Evolutionary conservation across 169 alveolate species (phyloP).

Genomic region (Cryptosporidium ubiquitum): DNA sequence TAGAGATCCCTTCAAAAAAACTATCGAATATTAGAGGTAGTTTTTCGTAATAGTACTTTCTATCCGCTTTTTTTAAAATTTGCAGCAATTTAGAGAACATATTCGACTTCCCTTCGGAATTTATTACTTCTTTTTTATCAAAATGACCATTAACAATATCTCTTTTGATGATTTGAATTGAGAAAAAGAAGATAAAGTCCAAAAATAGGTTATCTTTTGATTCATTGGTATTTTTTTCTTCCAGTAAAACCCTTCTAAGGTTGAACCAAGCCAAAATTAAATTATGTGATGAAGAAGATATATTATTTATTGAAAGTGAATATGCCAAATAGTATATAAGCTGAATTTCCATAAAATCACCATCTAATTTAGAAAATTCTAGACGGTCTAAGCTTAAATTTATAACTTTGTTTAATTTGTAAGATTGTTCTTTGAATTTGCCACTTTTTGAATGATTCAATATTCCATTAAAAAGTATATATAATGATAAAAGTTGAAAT

Average conservation of each 20-base stretch:
- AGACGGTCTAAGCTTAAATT: not conserved
- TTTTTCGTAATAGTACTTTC: conserved; percentile 15
- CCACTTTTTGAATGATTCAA: not conserved
- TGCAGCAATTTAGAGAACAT: conserved; percentile 1
- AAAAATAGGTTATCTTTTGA: not conserved
- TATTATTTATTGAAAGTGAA: conserved; percentile 20
- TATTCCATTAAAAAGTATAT: conserved; percentile 25
- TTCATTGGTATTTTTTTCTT: not conserved
- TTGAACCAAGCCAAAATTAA: conserved; percentile 51
- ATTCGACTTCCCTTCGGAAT: not conserved
- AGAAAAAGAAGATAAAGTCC: conserved; percentile 21
- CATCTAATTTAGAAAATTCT: not conserved
- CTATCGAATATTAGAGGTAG: not conserved
- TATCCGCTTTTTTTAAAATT: conserved; percentile 5
- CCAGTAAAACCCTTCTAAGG: not conserved
- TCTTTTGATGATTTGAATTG: conserved; percentile 17
- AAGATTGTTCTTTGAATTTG: not conserved
- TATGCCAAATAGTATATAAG: not conserved
- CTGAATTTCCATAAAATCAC: not conserved
- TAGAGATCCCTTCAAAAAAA: not conserved
- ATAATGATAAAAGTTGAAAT: not conserved
- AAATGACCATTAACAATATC: not conserved
- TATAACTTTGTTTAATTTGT: not conserved
- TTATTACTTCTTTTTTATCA: not conserved
- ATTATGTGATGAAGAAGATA: conserved; percentile 27